These are phyloP conservation scores for Hymenoscyphus scutula DNA, from an alignment of 2,329 filamentous ascomycete species.

Conservation along the genomic window DNA sequence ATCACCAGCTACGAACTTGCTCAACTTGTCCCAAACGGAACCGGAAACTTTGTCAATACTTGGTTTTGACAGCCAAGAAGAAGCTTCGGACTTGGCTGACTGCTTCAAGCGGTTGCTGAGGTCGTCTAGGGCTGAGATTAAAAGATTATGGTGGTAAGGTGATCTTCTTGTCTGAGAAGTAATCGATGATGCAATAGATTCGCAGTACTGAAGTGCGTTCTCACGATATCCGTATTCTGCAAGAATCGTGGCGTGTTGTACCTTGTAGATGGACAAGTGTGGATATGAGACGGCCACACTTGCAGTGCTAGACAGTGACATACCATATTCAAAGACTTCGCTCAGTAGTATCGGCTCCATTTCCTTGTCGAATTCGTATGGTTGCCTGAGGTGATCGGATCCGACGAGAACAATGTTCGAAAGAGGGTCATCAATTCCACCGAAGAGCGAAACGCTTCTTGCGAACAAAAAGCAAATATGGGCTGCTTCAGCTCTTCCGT, in stretches of 20 bases:
- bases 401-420: slow-evolving; percentile 81
- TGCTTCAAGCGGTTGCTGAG: slow-evolving; percentile 79
- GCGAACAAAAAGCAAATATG: slow-evolving; percentile 94
- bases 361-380: slow-evolving; percentile 73
- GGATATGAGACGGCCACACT: slow-evolving; percentile 60
- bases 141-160: slow-evolving; percentile 75
- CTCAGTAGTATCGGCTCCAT: slow-evolving; percentile 88
- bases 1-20: slow-evolving; percentile 92
- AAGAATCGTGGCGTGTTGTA: slow-evolving; percentile 79
- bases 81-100: slow-evolving; percentile 75
- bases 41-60: slow-evolving; percentile 95
- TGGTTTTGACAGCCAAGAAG: slow-evolving; percentile 90
- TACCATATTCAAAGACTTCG: slow-evolving; percentile 90
- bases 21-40: slow-evolving; percentile 88
- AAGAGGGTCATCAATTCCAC: slow-evolving; percentile 77
- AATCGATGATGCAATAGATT: slow-evolving; percentile 73
- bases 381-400: slow-evolving; percentile 71
- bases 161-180: slow-evolving; percentile 80
- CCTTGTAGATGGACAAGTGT: slow-evolving; percentile 86
- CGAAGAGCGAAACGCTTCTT: slow-evolving; percentile 66
- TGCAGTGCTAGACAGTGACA: slow-evolving; percentile 64
- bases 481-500: slow-evolving; percentile 85
- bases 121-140: slow-evolving; percentile 79
- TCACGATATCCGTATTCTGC: slow-evolving; percentile 79
- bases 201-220: slow-evolving; percentile 89